Evolutionary conservation across 2,329 filamentous ascomycete species (phyloP).

Genomic region (Paracamarosporium sp.): DNA sequence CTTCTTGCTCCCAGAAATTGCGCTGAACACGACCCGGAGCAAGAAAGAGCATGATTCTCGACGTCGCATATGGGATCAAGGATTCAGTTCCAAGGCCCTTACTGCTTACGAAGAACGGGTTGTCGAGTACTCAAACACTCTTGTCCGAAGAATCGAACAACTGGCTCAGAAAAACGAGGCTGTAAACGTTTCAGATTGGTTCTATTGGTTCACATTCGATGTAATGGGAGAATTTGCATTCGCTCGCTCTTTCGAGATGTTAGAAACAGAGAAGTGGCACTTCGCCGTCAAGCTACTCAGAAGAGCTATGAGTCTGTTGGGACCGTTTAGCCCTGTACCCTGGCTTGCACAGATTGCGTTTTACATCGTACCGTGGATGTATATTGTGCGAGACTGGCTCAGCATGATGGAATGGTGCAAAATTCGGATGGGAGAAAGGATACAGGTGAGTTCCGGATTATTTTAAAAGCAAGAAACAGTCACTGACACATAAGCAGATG

Average conservation of each 20-base stretch:
- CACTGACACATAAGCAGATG: not conserved
- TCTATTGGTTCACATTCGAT: constrained; percentile 49
- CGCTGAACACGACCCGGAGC: constrained; percentile 16
- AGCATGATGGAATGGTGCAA: constrained; percentile 5
- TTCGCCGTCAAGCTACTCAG: constrained; percentile 7
- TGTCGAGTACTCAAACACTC: not conserved
- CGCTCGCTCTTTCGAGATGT: constrained; percentile 41
- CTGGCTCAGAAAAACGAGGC: not conserved
- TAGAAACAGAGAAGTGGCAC: constrained; percentile 18
- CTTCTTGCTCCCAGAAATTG: not conserved
- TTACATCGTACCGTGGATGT: constrained; percentile 1
- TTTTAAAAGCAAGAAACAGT: not conserved
- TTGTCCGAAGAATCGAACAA: not conserved
- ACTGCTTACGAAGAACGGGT: not conserved
- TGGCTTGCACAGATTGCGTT: constrained; percentile 6
- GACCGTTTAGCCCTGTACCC: constrained; percentile 8
- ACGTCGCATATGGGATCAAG: constrained; percentile 17
- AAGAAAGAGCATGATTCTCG: constrained; percentile 15
- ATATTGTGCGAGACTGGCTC: constrained; percentile 6
- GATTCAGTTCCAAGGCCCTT: not conserved
- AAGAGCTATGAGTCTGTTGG: not conserved
- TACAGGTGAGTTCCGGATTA: constrained; percentile 1
- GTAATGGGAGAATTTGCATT: constrained; percentile 52
- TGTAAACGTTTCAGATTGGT: constrained; percentile 11
- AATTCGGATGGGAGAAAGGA: constrained; percentile 3